Base-by-base conservation (phyloP, 495 filamentous ascomycete genomes). In the Daldinia loculata region DNA sequence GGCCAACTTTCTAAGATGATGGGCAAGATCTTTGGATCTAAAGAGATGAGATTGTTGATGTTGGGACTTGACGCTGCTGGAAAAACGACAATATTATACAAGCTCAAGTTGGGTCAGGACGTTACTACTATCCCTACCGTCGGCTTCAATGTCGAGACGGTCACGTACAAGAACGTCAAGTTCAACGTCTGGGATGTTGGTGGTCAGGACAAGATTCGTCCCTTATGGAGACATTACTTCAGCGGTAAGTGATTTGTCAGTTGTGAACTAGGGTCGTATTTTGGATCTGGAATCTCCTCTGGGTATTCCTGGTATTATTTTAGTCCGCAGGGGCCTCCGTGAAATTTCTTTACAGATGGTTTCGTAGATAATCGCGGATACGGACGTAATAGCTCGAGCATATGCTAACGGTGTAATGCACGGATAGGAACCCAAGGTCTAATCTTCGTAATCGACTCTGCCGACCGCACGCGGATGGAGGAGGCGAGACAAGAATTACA, bases 181-280 rank as follows among this genome's bases (percentile, higher is more conserved):
- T 99, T 99, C 86, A 98, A 97, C 75, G 94, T 99, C 63, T 99
- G 95, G 95, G 95, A 99, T 84, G 95, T 99, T 34, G 95, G 95
- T 80, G 95, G 95, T 74, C 95, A 99, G 86, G 95, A 99, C 88
- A 98, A 98, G 89, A 99, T 99, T 74, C 88, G 95, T 56, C 95
- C 95, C 52, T 82, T 99, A 51, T 99, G 95, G 95, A 89, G 95
- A 82, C 95, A 99, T 83, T 99, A 99, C 85, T 98, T 97, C 77
- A 96, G 93, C 73, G 95, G 94, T 92, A 84, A 77, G 89, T 79
- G 12, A 60, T 27, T 60, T 58, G 58, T 22, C 19, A 57, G 8
- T 53, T 61, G 27, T 56, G 34, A 69, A 45, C 7, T n/a, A 2
- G 38, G 26, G 22, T 59, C 17, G 7, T 45, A 7, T 8, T 24